Percentiles rank a stretch among this genome's conserved stretches.
These are phyloP conservation scores for Pseudogymnoascus sp. DNA, from an alignment of 2,329 filamentous ascomycete genomes.

Conservation along the genomic window DNA sequence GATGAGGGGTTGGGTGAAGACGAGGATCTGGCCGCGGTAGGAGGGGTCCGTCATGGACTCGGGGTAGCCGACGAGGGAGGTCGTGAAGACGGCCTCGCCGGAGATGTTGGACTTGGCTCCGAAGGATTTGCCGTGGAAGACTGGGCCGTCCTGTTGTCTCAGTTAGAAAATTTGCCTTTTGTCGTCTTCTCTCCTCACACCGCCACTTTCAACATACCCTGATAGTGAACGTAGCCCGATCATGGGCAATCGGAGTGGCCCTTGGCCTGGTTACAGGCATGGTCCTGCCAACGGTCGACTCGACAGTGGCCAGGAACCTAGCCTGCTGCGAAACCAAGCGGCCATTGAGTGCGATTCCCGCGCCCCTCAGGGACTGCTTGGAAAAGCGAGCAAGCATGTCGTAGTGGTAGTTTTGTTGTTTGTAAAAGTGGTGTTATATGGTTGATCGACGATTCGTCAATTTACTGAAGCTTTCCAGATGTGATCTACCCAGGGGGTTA, in stretches of 20 bases:
- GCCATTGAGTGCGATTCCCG: slow-evolving; percentile 24
- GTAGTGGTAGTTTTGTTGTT: slow-evolving; percentile 20
- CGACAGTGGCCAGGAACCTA: slow-evolving; percentile 55
- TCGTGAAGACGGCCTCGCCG: slow-evolving; percentile 97
- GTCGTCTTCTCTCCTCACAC: neutral
- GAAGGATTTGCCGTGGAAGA: slow-evolving; percentile 94
- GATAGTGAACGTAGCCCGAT: slow-evolving; percentile 89
- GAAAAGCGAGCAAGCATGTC: slow-evolving; percentile 54
- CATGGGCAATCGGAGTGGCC: slow-evolving; percentile 59
- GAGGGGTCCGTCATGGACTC: slow-evolving; percentile 88
- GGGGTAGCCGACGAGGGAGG: slow-evolving; percentile 93
- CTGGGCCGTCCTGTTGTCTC: slow-evolving; percentile 66
- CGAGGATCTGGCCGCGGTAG: slow-evolving; percentile 89
- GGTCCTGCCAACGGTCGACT: slow-evolving; percentile 56
- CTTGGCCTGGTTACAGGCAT: slow-evolving; percentile 51
- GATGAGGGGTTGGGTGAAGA: slow-evolving; percentile 96
- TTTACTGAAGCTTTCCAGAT: slow-evolving; percentile 36
- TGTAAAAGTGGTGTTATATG: slow-evolving; percentile 13
- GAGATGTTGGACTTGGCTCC: slow-evolving; percentile 95
- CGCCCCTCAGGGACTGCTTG: slow-evolving; percentile 38
- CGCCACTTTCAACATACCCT: slow-evolving; percentile 46
- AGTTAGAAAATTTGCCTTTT: slow-evolving; percentile 19
- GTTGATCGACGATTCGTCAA: slow-evolving; percentile 23
- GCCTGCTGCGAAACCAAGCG: slow-evolving; percentile 27
- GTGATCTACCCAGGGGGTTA: slow-evolving; percentile 28